These are phyloP conservation scores for Globisporangium polare DNA, from an alignment of 352 stramenopile species.

Conservation along the genomic window DNA sequence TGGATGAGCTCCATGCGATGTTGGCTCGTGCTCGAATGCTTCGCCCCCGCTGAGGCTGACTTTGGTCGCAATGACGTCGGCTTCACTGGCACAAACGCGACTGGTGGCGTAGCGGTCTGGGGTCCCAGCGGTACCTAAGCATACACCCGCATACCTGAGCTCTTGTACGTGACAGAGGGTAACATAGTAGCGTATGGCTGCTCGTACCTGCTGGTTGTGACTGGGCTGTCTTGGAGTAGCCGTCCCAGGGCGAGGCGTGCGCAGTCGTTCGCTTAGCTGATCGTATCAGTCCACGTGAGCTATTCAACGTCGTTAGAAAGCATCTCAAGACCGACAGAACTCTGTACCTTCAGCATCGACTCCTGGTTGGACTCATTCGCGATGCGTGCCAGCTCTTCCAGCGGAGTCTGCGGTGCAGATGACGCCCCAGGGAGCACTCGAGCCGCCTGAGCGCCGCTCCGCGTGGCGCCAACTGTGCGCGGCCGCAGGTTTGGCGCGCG, in stretches of 20 bases:
- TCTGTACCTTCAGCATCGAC: conserved; percentile 5
- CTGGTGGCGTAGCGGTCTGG: background rate
- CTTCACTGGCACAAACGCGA: conserved; percentile 13
- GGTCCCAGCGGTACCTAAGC: background rate
- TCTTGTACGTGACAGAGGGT: too few relatives aligned
- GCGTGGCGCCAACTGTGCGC: conserved; percentile 31
- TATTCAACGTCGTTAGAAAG: too few relatives aligned
- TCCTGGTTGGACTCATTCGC: conserved; percentile 11
- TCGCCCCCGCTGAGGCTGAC: conserved; percentile 20
- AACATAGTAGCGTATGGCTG: too few relatives aligned
- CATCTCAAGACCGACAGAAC: background rate
- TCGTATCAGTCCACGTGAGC: too few relatives aligned
- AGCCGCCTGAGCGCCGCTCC: background rate
- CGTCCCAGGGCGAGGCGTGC: conserved; percentile 36
- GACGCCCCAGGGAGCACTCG: background rate
- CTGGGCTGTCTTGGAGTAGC: background rate
- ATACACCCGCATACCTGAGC: too few relatives aligned
- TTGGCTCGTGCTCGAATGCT: conserved; percentile 22
- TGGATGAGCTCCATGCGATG: conserved; percentile 37
- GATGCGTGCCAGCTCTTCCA: conserved; percentile 20
- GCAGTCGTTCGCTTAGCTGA: conserved; percentile 48
- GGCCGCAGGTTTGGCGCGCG: conserved; percentile 45
- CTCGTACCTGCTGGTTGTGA: conserved; percentile 1
- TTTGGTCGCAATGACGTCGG: conserved; percentile 35
- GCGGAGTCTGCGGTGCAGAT: background rate